Evolutionary conservation across 1,139 yeast species (phyloP).

Genomic region (Pichia sp.): DNA sequence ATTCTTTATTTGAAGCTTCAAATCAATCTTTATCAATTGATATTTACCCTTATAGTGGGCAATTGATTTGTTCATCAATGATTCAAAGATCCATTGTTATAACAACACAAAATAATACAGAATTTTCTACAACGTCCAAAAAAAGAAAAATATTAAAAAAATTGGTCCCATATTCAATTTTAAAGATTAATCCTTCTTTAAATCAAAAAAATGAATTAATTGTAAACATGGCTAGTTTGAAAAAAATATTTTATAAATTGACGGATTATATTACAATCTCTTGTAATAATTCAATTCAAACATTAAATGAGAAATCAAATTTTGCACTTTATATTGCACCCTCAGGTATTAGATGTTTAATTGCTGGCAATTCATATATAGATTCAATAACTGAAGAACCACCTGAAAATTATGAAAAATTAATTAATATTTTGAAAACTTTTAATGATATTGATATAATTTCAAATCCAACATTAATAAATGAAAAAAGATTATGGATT

Average conservation of each 20-base stretch:
- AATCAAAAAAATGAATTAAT: constrained; percentile 28
- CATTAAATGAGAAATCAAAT: constrained; percentile 10
- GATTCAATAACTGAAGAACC: constrained; percentile 41
- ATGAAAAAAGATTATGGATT: constrained; percentile 44
- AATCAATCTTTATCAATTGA: constrained; percentile 19
- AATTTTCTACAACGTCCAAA: constrained; percentile 2
- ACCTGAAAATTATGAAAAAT: constrained; percentile 45
- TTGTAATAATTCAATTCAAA: constrained; percentile 17
- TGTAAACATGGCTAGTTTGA: constrained; percentile 24
- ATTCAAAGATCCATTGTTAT: constrained; percentile 13
- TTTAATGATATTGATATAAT: constrained; percentile 27
- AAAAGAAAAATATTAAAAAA: constrained; percentile 11
- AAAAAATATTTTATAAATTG: constrained; percentile 21
- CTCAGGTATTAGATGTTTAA: constrained; percentile 65
- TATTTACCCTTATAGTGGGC: constrained; percentile 29
- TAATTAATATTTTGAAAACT: constrained; percentile 46
- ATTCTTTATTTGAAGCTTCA: constrained; percentile 16
- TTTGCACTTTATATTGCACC: constrained; percentile 65
- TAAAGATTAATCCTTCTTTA: constrained; percentile 27
- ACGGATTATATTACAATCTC: constrained; percentile 17
- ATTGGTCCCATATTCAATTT: constrained; percentile 18
- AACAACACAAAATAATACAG: background rate
- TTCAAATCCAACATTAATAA: constrained; percentile 30
- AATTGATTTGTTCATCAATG: constrained; percentile 23
- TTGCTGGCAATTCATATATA: constrained; percentile 37